A percentile compares a stretch with the other conserved stretches of the same genome.
Evolutionary conservation across 148 eudicot species (phyloP).

Genomic region (Diospyros kaki): DNA sequence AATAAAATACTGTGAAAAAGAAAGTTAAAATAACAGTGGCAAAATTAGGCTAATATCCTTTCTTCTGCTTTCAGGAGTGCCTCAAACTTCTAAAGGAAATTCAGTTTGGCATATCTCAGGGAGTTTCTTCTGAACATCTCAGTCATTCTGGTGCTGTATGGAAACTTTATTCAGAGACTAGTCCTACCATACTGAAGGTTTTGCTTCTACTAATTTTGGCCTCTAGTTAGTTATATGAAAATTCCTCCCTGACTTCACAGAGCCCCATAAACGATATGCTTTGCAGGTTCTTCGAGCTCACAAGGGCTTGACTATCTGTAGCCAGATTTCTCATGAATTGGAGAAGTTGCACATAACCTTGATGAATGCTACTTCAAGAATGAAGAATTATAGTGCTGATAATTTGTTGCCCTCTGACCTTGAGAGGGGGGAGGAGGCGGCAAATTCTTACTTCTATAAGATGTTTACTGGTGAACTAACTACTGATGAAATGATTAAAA

Average conservation of each 20-base stretch:
- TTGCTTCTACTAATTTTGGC: constrained; percentile 12
- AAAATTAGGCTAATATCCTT: constrained; percentile 8
- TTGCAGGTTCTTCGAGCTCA: constrained; percentile 81
- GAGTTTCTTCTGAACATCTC: constrained; percentile 42
- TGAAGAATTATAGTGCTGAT: constrained; percentile 45
- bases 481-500: constrained; percentile 75
- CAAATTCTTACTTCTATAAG: constrained; percentile 79
- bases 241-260: neutral
- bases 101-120: constrained; percentile 39
- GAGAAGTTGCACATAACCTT: constrained; percentile 47
- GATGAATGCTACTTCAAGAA: constrained; percentile 37
- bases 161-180: constrained; percentile 42
- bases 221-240: neutral
- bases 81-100: constrained; percentile 62
- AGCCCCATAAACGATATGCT: constrained; percentile 8
- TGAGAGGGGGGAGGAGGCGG: constrained; percentile 72
- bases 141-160: constrained; percentile 42
- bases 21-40: neutral
- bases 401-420: constrained; percentile 49
- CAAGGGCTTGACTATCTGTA: constrained; percentile 37
- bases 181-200: constrained; percentile 68
- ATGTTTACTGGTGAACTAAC: constrained; percentile 80
- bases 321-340: constrained; percentile 59
- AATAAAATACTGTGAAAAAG: too few relatives aligned
- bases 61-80: constrained; percentile 61